Evolutionary conservation across 305 asterid species (phyloP), one percentile per base, ranked within the genome.

Genomic region (Ilex paraguariensis): DNA sequence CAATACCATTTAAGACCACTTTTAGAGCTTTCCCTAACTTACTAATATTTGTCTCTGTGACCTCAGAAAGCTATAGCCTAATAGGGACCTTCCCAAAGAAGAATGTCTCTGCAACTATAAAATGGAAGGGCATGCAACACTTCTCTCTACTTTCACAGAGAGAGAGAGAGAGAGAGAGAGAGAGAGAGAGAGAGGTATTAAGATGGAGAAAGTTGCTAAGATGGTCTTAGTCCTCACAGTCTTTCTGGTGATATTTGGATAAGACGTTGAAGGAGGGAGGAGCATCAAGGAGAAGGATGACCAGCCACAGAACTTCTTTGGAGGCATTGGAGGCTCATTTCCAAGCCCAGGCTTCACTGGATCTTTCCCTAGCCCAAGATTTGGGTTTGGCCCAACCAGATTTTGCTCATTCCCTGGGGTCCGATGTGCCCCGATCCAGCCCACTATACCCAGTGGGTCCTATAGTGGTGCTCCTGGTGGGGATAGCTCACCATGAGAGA

Each of bases 121-220:
- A 21, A 21, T 21, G 28, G 28, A 21, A 1, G 28, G 28, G 28
- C 1, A 21, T 21, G 28, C 28, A 21, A 21, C 28, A 1, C 28
- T 21, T 21, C 28, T 21, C 28, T 21, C 28, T 21, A 21, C 28
- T 21, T 21, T 21, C 0, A 21, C 28, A 21, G 0, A 21, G 0
- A 21, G 1, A 21, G 28, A 21, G 28, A 21, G 28, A 21, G 2
- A 21, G 28, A 21, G 28, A 21, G 28, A 21, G 1, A 21, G 28
- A 21, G 28, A 21, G 28, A 21, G 14, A 17, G 10, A 49, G 7
- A 10, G 15, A 11, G 30, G 12, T 15, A 56, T 62, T 13, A 66
- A 68, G 15, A 77, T 77, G 79, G 71, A 61, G 72, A 65, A 76
- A 60, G 68, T 65, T 58, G 48, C 54, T 44, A 74, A 68, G 80